Evolutionary conservation across 441 rosid species (phyloP), one percentile per base, ranked within the genome.

Genomic region (Cnidoscolus chayamansa): DNA sequence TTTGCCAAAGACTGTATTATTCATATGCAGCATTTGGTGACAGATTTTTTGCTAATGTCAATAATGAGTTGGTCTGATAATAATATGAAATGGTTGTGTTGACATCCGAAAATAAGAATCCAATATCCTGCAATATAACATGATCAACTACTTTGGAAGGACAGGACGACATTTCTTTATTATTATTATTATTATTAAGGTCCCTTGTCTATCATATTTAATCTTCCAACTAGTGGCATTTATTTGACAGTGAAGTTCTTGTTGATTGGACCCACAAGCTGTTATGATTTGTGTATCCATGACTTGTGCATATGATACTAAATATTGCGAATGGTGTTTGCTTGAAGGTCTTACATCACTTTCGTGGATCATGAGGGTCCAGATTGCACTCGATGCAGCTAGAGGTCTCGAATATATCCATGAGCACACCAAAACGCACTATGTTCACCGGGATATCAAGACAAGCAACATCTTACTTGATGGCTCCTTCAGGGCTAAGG

Each of bases 381-480:
- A 95, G 84, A 89, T 95, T 78, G 93, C 92, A 5, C 93, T 95
- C 25, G 98, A 92, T 72, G 87, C 96, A 30, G 98, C 96, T 65
- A 87, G 98, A 84, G 99, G 98, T 66, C 83, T 95, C 67, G 99
- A 95, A 71, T 95, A 95, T 84, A 88, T 95, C 75, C 99, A 95
- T 64, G 99, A 95, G 77, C 95, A 92, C 77, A 90, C 99, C 63
- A 95, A 92, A 82, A 90, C 86, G 61, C 98, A 86, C 80, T 95
- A 92, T 80, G 99, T 95, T 63, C 99, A 95, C 67, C 88, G 98
- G 69, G 99, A 95, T 82, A 87, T 95, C 84, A 95, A 95, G 85
- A 87, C 98, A 0, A 89, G 97, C 84, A 95, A 95, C 85, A 89
- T 95, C 74, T 85, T 95, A 50, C 95, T 95, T 7, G 97, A 95